A percentile compares a stretch with the other conserved stretches of the same genome.
Conservation (phyloP, 768 basidiomycete species). For the Pseudohyphozyma bogoriensis region DNA sequence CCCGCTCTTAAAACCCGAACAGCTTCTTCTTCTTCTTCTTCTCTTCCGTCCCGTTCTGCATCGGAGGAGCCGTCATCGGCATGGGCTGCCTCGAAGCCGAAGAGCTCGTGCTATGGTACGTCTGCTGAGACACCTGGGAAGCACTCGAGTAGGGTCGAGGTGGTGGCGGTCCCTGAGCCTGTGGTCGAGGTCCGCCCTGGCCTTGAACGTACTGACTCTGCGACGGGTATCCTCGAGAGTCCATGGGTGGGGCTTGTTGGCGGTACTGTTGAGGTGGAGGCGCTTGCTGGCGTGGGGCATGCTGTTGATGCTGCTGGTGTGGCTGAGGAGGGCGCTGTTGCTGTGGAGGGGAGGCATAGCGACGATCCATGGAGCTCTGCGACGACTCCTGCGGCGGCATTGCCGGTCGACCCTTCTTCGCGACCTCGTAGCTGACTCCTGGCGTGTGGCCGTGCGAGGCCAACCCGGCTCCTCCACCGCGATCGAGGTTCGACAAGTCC, state of each 20-base stretch:
- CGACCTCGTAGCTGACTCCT: slow-evolving; percentile 34
- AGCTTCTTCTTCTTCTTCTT: slow-evolving; percentile 17
- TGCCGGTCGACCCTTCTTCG: slow-evolving; percentile 2
- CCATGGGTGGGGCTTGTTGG: not conserved
- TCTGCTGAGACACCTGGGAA: too few species aligned
- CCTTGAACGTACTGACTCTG: too few species aligned
- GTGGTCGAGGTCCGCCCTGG: too few species aligned
- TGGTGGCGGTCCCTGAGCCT: too few species aligned
- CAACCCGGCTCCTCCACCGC: slow-evolving; percentile 57
- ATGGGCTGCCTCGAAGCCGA: too few species aligned
- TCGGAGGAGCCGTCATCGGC: too few species aligned
- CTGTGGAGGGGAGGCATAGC: not conserved
- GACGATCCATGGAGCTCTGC: not conserved
- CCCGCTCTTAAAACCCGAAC: slow-evolving; percentile 6
- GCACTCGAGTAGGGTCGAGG: too few species aligned
- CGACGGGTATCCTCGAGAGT: too few species aligned
- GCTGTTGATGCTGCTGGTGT: not conserved
- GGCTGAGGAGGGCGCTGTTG: not conserved
- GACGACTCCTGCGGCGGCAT: not conserved
- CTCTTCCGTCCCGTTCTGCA: too few species aligned
- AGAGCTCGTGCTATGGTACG: too few species aligned
- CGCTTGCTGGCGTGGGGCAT: not conserved
- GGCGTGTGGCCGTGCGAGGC: slow-evolving; percentile 40
- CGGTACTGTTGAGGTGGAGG: not conserved
- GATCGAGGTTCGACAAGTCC: slow-evolving; percentile 75